phyloP scores from a whole-genome alignment of 441 rosid species.

The Dalechampia spathulata region DNA sequence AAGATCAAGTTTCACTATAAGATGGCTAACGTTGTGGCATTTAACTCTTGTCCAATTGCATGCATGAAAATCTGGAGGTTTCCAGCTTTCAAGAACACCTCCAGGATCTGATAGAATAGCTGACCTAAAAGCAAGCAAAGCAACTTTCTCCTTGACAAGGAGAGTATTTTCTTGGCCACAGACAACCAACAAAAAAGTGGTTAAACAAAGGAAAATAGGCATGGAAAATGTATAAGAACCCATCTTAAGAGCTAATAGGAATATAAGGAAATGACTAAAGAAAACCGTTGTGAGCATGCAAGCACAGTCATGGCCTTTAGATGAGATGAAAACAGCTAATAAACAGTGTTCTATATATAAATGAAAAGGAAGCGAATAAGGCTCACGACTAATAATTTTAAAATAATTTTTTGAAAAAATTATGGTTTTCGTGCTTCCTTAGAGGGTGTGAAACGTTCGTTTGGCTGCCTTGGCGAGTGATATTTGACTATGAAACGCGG shows the following conservation, averaged over 20 bases:
- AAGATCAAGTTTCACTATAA: conserved; percentile 45
- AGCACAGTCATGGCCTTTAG: too few relatives aligned
- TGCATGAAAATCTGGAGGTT: conserved; percentile 31
- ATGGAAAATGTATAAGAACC: conserved; percentile 26
- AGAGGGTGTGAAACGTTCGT: conserved; percentile 29
- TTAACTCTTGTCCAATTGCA: conserved; percentile 71
- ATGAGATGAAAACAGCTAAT: not conserved
- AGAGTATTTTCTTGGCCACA: conserved; percentile 21
- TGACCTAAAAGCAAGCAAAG: conserved; percentile 54
- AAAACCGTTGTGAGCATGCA: too few relatives aligned
- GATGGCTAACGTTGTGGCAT: conserved; percentile 44
- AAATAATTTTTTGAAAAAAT: too few relatives aligned
- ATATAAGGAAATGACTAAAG: too few relatives aligned
- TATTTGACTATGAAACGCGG: conserved; percentile 28
- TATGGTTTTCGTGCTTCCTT: conserved; percentile 42
- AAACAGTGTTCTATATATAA: not conserved
- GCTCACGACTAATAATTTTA: too few relatives aligned
- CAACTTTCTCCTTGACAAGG: conserved; percentile 23
- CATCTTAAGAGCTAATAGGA: conserved; percentile 17
- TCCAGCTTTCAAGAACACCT: conserved; percentile 45
- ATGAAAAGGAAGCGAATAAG: not conserved
- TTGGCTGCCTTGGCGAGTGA: conserved; percentile 36
- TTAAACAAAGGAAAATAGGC: conserved; percentile 27
- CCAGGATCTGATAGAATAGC: conserved; percentile 49
- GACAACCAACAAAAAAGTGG: conserved; percentile 21